Evolutionary conservation across 345 rosid genomes (phyloP), one percentile per base, ranked within the genome.

Genomic region (Carallia pectinifolia): DNA sequence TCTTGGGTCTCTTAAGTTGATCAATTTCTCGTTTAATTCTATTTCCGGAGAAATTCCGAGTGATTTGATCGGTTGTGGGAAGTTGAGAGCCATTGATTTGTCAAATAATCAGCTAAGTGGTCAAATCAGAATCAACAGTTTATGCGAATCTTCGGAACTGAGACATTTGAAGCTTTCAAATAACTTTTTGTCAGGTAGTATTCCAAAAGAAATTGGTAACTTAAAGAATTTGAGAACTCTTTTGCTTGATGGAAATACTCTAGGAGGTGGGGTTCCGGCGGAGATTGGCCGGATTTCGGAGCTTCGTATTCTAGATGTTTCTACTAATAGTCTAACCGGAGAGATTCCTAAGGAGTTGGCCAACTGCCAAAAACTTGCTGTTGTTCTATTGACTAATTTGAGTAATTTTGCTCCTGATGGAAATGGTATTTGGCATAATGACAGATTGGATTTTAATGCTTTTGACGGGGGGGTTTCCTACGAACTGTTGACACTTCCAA

Each of bases 241-340:
- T 64, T 71, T 86, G 75, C 81, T 88, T 19, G 90, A 88, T 61
- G 85, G 88, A 17, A 88, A 88, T 72, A 62, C 78, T 70, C 77
- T 88, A 31, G 74, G 81, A 64, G 90, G 90, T 69, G 61, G 53
- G 67, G 79, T 88, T 69, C 90, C 93, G 33, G 60, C 76, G 10
- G 87, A 84, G 85, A 71, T 88, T 10, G 93, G 90, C 53, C 74
- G 23, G 71, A 74, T 84, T 62, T 36, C 83, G 16, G 88, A 86
- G 73, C 90, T 88, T 17, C 76, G 78, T 9, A 80, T 88, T 50
- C 75, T 88, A 16, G 93, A 88, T 79, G 81, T 88, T 71, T 88
- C 93, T 48, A 85, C 83, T 16, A 88, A 88, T 73, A 70, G 86
- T 69, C 83, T 88, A 60, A 78, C 84, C 7, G 86, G 73, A 36